Evolutionary conservation across 768 basidiomycete genomes (phyloP).

Genomic region (Boletellus emodensis): DNA sequence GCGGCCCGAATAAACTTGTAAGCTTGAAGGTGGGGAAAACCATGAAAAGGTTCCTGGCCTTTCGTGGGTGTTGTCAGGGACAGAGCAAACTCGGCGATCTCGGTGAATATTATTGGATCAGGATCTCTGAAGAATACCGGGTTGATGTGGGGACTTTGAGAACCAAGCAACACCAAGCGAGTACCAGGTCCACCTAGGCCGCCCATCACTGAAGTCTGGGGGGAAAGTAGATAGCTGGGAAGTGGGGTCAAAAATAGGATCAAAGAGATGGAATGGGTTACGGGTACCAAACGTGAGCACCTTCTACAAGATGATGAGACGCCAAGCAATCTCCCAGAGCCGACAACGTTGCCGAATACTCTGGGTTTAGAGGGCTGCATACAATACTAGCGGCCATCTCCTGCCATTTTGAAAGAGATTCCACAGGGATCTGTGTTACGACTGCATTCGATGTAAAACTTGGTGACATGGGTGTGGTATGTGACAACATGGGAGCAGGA

Average conservation of each 20-base stretch:
- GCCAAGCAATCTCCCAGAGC: constrained; percentile 81
- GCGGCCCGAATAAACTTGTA: constrained; percentile 80
- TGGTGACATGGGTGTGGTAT: constrained; percentile 59
- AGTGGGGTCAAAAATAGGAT: constrained; percentile 2
- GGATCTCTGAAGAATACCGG: constrained; percentile 58
- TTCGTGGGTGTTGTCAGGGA: constrained; percentile 69
- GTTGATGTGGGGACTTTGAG: constrained; percentile 48
- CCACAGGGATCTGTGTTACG: constrained; percentile 49
- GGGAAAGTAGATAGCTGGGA: constrained; percentile 78
- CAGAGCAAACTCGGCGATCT: constrained; percentile 88
- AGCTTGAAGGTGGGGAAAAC: constrained; percentile 82
- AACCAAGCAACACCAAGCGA: constrained; percentile 73
- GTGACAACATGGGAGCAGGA: constrained; percentile 29
- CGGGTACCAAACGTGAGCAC: constrained; percentile 85
- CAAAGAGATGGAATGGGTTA: neutral
- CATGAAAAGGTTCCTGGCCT: constrained; percentile 82
- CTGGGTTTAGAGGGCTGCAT: constrained; percentile 61
- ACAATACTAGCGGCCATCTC: constrained; percentile 84
- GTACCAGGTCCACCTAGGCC: constrained; percentile 64
- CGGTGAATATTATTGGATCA: constrained; percentile 80
- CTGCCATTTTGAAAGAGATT: constrained; percentile 74
- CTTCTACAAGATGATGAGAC: constrained; percentile 69
- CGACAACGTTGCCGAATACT: constrained; percentile 72
- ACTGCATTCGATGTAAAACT: constrained; percentile 49
- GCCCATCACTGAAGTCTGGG: constrained; percentile 70